Conservation (phyloP, 345 rosid species). For the Rhodamnia argentea region DNA sequence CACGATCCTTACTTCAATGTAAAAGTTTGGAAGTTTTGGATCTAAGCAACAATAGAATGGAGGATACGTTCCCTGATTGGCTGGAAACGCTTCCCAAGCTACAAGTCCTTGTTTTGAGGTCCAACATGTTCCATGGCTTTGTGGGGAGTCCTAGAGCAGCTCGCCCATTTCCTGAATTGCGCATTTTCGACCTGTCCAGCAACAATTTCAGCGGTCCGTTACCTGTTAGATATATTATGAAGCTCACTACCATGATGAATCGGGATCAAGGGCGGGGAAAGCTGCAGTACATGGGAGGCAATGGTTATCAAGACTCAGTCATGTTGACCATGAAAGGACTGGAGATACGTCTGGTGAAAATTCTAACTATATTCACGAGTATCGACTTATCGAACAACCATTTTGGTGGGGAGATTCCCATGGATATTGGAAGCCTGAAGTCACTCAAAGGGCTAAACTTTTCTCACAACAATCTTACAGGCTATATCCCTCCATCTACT, state of each 20-base stretch:
- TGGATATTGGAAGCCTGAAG: neutral
- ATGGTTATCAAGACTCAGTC: neutral
- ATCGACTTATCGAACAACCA: neutral
- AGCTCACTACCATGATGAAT: neutral
- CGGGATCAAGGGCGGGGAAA: accelerated
- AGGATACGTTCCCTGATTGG: neutral
- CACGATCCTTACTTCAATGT: neutral
- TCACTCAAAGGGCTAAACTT: neutral
- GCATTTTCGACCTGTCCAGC: neutral
- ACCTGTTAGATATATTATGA: neutral
- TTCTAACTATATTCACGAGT: neutral
- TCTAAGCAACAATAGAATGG: neutral
- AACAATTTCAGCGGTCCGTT: neutral
- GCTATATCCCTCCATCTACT: neutral
- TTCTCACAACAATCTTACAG: neutral
- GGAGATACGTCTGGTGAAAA: neutral
- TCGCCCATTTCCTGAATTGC: neutral
- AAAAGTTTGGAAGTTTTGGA: neutral
- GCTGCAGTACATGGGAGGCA: neutral
- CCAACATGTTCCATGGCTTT: neutral
- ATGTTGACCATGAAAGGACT: neutral
- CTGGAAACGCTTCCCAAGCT: neutral
- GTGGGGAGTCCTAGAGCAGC: neutral
- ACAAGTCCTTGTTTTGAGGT: neutral
- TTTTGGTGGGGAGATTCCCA: neutral